A percentile compares a stretch with the other conserved stretches of the same genome.
Evolutionary conservation across 1,139 yeast species (phyloP).

Genomic region (Candida buenavistaensis): DNA sequence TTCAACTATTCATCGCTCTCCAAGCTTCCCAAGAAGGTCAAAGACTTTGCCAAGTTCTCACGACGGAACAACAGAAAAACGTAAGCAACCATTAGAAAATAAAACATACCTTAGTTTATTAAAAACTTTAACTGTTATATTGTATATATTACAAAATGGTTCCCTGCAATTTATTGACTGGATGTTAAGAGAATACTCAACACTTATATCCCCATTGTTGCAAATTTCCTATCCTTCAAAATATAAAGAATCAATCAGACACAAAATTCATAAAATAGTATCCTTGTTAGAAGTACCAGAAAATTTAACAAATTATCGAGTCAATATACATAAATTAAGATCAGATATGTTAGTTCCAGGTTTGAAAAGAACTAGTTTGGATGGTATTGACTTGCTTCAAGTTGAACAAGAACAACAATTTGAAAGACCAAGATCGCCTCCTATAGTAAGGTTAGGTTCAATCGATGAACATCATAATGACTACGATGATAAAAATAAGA

Average conservation of each 20-base stretch:
- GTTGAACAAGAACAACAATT: slow-evolving; percentile 9
- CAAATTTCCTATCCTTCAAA: slow-evolving; percentile 11
- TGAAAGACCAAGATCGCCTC: slow-evolving; percentile 1
- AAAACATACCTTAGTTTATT: slow-evolving; percentile 17
- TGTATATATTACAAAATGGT: slow-evolving; percentile 41
- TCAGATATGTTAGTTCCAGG: slow-evolving; percentile 43
- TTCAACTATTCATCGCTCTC: slow-evolving; percentile 1
- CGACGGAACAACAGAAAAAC: neutral
- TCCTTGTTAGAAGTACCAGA: slow-evolving; percentile 28
- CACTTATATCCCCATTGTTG: slow-evolving; percentile 9
- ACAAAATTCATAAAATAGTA: slow-evolving; percentile 29
- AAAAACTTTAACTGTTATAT: slow-evolving; percentile 37
- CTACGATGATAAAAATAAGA: neutral
- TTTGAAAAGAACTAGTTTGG: slow-evolving; percentile 19
- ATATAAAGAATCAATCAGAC: slow-evolving; percentile 23
- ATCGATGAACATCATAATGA: slow-evolving; percentile 3
- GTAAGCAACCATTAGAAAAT: slow-evolving; percentile 7
- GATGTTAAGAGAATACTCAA: slow-evolving; percentile 17
- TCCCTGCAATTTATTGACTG: slow-evolving; percentile 33
- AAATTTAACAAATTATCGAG: slow-evolving; percentile 30
- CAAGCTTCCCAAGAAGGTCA: slow-evolving; percentile 9
- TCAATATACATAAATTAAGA: slow-evolving; percentile 39
- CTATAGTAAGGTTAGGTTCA: slow-evolving; percentile 1
- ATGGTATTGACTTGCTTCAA: slow-evolving; percentile 12
- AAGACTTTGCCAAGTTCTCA: slow-evolving; percentile 6